Conservation (phyloP, 257 asterid genomes). For the Solanum ossicruentum region DNA sequence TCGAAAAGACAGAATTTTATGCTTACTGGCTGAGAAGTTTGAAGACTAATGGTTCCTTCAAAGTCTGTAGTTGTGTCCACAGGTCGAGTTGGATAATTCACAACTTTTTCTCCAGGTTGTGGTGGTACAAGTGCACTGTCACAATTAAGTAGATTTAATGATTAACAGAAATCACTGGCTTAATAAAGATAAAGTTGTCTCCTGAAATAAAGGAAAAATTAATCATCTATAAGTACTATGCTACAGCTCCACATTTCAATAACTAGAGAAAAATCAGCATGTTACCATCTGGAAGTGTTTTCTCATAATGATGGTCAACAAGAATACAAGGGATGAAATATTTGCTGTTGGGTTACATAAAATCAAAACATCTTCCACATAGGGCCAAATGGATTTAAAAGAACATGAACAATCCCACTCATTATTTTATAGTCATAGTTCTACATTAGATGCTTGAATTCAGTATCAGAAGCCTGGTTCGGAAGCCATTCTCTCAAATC, state of each 20-base stretch:
- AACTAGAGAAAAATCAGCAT: not conserved
- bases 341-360: not conserved
- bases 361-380: not conserved
- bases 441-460: not conserved
- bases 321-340: not conserved
- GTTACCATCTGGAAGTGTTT: not conserved
- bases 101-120: constrained; percentile 89
- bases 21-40: constrained; percentile 81
- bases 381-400: not conserved
- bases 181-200: not conserved
- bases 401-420: not conserved
- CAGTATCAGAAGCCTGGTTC: not conserved
- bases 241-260: not conserved
- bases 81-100: constrained; percentile 85
- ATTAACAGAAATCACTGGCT: not conserved
- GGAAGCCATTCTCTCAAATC: not conserved
- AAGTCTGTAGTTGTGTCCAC: constrained; percentile 86
- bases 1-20: not conserved
- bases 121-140: constrained; percentile 75
- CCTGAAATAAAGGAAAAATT: not conserved
- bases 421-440: not conserved
- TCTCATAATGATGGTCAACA: not conserved
- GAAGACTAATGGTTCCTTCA: constrained; percentile 93
- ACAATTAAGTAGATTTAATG: constrained; percentile 7
- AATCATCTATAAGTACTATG: not conserved